Base-by-base conservation (phyloP, 2,329 filamentous ascomycete species). In the Gaeumannomyces tritici region DNA sequence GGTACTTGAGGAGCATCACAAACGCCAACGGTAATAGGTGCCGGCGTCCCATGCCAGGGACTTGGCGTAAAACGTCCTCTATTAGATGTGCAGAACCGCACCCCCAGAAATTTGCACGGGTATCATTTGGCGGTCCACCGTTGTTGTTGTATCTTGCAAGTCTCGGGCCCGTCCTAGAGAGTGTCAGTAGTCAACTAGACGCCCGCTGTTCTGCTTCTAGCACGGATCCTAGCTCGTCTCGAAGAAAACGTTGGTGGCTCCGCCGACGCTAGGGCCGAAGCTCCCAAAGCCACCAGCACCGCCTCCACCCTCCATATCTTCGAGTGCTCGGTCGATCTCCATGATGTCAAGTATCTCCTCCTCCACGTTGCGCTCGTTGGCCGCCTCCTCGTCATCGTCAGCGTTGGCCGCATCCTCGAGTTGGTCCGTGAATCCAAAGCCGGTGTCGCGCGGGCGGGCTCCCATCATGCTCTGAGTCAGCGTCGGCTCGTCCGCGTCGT, bases 281-380 rank as follows among this genome's bases (percentile, higher is more conserved):
- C 42, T 21, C 8, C 18, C 42, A 51, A 51, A 51, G n/a, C 42
- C 42, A 74, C 79, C 80, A 62, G 74, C 75, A 42, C 76, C 76
- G 57, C 79, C 74, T 42, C 77, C 76, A 54, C 72, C 75, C 62
- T 85, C 80, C 81, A 88, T 76, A 60, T 74, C 76, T 59, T 83
- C 79, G 61, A 88, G 71, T 59, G 80, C 82, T 63, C 83, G 80
- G 66, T 88, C 85, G 68, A 88, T 86, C 66, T 85, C 84, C 79
- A 86, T 83, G 57, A 88, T 84, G 69, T 87, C 84, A 66, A 88
- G 75, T 77, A 86, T 82, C 71, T 86, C 83, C 33, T 78, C 77
- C 69, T 86, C 83, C 15, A 85, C 76, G 62, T 86, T 79, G 35
- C 83, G 75, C 29, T 76, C 74, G 27, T 73, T 70, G 21, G 75